Base-by-base conservation (phyloP, 805 yeast species). In the Lipomyces kockii region DNA sequence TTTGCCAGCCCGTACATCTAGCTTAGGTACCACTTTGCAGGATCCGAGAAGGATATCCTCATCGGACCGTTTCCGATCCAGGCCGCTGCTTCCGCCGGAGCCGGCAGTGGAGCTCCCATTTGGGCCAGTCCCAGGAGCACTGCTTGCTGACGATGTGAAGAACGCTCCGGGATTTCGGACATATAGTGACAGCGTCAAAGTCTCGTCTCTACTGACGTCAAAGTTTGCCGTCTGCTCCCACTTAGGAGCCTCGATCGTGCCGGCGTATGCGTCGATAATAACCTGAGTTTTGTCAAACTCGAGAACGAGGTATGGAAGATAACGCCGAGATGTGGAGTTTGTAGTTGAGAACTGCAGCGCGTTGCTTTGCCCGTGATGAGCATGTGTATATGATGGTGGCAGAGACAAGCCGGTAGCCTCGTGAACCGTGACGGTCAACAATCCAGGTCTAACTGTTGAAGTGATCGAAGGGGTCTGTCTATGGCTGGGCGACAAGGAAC, bases 221-320 rank as follows among this genome's bases (percentile, higher is more conserved):
- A 95, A 95, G 2, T 93, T 87, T 17, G 97, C 90, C 11, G 92
- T 92, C 73, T 90, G 90, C 78, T 92, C 95, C 87, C 97, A 95
- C 20, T 86, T 85, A 0, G 97, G 94, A 65, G 84, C 82, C 55
- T 85, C 85, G 68, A 92, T 86, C 0, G 97, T 86, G 52, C 97
- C 97, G 62, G 90, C 86, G 35, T 88, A 86, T 1, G 98, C 95
- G 72, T 92, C 97, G 61, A 94, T 87, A 17, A 92, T 85, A 71
- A 95, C 89, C 72, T 93, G 95, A 61, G 94, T 92, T 79, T 95
- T 95, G 79, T 95, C 99, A 76, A 92, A 94, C 79, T 95, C 99
- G 57, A 95, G 83, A 1, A 97, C 92, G 74, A 93, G 91, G 91
- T 51, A 95, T 84, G 67, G 97, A 83, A 20, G 95, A 86, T 72